Evolutionary conservation across 805 yeast species (phyloP), one percentile per base, ranked within the genome.

Genomic region (Metschnikowia cerradonensis): DNA sequence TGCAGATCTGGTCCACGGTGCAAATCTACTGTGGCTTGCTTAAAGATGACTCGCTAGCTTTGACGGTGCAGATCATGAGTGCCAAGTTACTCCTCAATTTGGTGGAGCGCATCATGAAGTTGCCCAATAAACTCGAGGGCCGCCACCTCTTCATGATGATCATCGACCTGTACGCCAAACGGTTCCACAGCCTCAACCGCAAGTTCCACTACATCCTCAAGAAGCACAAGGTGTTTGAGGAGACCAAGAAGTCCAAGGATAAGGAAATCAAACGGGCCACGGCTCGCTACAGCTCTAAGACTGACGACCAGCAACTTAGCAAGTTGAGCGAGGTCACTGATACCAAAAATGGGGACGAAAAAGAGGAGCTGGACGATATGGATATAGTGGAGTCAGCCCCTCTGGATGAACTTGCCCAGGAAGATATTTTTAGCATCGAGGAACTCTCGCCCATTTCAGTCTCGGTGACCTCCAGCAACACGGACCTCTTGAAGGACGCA

Each of bases 31-130:
- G 96, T 61, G 79, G 78, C 30, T 83, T 90, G 58, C 71, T 94
- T 54, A 86, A 86, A 58, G 98, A 95, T 63, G 83, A 81, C 55
- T 73, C 91, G 0, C 70, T 94, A 55, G 94, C 96, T 0, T 77
- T 89, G 53, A 88, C 96, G 6, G 96, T 91, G 35, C 98, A 95
- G 66, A 88, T 91, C 8, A 90, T 94, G 97, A 88, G 97, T 69
- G 96, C 97, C 2, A 92, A 91, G 67, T 73, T 94, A 32, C 69
- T 94, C 32, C 68, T 92, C 54, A 95, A 94, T 66, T 73, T 95
- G 60, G 92, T 94, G 19, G 99, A 95, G 58, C 75, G 96, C 41
- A 86, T 94, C 37, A 78, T 87, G 79, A 86, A 87, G 60, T 67
- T 91, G 59, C 91, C 88, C 38, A 86, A 87, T 48, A 88, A 88